These are phyloP conservation scores for Metarhizium guizhouense DNA, from an alignment of 2,329 filamentous ascomycete genomes.

Conservation along the genomic window DNA sequence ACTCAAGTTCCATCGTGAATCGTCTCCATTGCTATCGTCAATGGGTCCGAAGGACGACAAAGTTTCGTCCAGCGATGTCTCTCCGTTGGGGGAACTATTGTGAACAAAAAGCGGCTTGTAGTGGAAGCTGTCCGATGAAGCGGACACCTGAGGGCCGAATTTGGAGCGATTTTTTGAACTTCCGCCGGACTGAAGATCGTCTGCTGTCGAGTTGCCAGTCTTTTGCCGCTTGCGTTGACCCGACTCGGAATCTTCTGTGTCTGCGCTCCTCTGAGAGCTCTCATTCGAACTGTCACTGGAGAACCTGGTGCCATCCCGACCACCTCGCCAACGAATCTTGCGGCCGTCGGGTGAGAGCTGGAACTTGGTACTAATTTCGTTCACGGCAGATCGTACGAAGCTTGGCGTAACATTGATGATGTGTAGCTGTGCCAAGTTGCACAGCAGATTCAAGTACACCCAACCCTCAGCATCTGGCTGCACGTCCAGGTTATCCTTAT, in stretches of 20 bases:
- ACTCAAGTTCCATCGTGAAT: slow-evolving; percentile 37
- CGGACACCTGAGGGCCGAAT: slow-evolving; percentile 26
- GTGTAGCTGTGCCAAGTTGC: slow-evolving; percentile 75
- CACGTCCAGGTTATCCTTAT: slow-evolving; percentile 32
- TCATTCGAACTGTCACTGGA: slow-evolving; percentile 54
- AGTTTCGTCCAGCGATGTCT: slow-evolving; percentile 39
- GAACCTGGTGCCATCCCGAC: slow-evolving; percentile 52
- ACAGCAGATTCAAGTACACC: slow-evolving; percentile 74
- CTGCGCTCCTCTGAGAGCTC: slow-evolving; percentile 36
- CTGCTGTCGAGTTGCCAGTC: slow-evolving; percentile 24
- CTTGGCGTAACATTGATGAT: slow-evolving; percentile 74
- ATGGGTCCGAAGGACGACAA: slow-evolving; percentile 36
- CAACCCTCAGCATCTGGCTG: slow-evolving; percentile 61
- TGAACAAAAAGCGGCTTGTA: slow-evolving; percentile 56
- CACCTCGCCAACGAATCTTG: slow-evolving; percentile 73
- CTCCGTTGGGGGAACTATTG: slow-evolving; percentile 35
- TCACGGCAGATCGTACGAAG: slow-evolving; percentile 65
- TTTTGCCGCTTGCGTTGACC: slow-evolving; percentile 37
- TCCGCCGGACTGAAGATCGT: slow-evolving; percentile 24
- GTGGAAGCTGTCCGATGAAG: slow-evolving; percentile 43
- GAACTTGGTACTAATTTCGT: slow-evolving; percentile 62
- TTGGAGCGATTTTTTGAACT: slow-evolving; percentile 31
- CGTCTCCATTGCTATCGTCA: slow-evolving; percentile 40
- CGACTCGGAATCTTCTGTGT: slow-evolving; percentile 39
- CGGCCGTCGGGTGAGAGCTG: slow-evolving; percentile 70